phyloP scores from a whole-genome alignment of 331 rosid species.

The Pyracantha coccinea region DNA sequence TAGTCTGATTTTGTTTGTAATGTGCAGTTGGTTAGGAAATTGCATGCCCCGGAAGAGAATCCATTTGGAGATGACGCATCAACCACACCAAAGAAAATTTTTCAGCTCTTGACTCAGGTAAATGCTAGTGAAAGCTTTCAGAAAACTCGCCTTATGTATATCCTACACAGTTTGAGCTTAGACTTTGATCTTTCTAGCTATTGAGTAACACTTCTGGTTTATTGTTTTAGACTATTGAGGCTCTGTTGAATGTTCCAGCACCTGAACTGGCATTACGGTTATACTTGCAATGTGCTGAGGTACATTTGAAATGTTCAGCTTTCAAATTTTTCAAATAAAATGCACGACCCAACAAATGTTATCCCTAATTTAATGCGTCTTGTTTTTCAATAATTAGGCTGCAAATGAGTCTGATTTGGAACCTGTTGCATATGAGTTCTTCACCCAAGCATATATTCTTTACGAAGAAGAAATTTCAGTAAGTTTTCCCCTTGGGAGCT shows the following conservation, averaged over 20 bases:
- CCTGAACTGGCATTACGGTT: conserved; percentile 83
- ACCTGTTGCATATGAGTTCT: conserved; percentile 94
- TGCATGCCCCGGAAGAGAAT: conserved; percentile 91
- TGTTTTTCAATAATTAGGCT: conserved; percentile 43
- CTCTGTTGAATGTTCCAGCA: conserved; percentile 58
- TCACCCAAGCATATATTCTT: conserved; percentile 94
- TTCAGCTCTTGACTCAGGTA: conserved; percentile 97
- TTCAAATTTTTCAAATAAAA: conserved; percentile 1
- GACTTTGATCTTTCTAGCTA: background rate
- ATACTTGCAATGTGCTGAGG: conserved; percentile 99
- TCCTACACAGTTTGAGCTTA: background rate
- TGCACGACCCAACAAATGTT: background rate
- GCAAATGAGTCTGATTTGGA: conserved; percentile 97
- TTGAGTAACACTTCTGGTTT: conserved; percentile 9
- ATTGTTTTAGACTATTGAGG: conserved; percentile 67
- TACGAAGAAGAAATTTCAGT: conserved; percentile 99
- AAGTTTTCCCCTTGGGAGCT: conserved; percentile 27
- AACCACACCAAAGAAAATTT: conserved; percentile 78
- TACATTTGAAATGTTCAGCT: conserved; percentile 9
- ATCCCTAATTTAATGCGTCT: conserved; percentile 10
- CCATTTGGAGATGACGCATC: conserved; percentile 82
- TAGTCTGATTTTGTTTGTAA: conserved; percentile 9
- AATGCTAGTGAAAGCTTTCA: background rate
- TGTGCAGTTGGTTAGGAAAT: conserved; percentile 84
- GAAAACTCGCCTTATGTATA: background rate